Conservation (phyloP, 2,329 filamentous ascomycete genomes). For the Xylaria sp. region DNA sequence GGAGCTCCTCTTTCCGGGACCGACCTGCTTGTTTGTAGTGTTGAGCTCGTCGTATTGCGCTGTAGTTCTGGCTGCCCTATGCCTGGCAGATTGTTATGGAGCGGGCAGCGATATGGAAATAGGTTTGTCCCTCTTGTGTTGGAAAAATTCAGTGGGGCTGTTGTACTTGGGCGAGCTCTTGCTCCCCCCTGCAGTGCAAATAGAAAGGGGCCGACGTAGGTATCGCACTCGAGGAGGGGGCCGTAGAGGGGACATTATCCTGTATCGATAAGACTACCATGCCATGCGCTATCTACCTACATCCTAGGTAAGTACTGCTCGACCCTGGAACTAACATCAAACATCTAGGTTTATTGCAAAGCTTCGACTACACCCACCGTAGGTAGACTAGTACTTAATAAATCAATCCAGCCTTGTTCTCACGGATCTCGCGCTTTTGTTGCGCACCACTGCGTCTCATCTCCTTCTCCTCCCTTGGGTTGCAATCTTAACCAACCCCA, state of each 20-base stretch:
- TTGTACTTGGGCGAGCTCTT: not conserved
- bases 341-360: not conserved
- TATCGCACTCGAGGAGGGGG: not conserved
- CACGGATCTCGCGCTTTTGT: slow-evolving; percentile 7
- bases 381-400: slow-evolving; percentile 5
- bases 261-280: not conserved
- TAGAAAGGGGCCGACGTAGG: not conserved
- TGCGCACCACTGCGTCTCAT: slow-evolving; percentile 12
- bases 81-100: not conserved
- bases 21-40: not conserved
- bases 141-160: slow-evolving; percentile 41
- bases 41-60: slow-evolving; percentile 8
- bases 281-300: too few relatives aligned
- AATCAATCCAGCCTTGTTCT: slow-evolving; percentile 24
- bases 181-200: too few relatives aligned
- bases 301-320: too few relatives aligned
- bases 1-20: not conserved
- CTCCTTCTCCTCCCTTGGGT: slow-evolving; percentile 1
- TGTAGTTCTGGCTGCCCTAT: slow-evolving; percentile 1
- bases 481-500: slow-evolving; percentile 2
- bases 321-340: not conserved
- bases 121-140: slow-evolving; percentile 26
- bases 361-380: slow-evolving; percentile 4
- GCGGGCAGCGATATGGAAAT: slow-evolving; percentile 22
- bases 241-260: not conserved